phyloP scores from a whole-genome alignment of 495 filamentous ascomycete species.

The Emericellopsis terricola region DNA sequence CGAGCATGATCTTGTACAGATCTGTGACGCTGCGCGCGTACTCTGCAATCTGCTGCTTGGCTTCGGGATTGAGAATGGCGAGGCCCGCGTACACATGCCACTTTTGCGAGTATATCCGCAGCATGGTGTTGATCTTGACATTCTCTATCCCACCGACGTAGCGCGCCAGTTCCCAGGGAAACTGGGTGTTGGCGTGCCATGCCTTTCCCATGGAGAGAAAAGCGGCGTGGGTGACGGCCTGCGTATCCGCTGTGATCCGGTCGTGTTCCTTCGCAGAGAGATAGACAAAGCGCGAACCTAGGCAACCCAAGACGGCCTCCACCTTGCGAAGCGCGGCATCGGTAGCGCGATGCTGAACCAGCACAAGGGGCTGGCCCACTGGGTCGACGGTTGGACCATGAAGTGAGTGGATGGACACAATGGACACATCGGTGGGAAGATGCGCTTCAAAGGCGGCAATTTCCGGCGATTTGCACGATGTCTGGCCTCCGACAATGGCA shows the following conservation, averaged over 20 bases:
- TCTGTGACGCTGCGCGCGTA: constrained; percentile 88
- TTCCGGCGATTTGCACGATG: constrained; percentile 94
- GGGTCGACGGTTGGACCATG: constrained; percentile 86
- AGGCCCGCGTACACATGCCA: constrained; percentile 99
- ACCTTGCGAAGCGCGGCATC: constrained; percentile 60
- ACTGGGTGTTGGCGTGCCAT: constrained; percentile 83
- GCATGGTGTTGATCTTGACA: constrained; percentile 93
- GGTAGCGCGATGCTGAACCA: constrained; percentile 84
- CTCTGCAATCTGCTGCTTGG: constrained; percentile 79
- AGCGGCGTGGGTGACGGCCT: constrained; percentile 92
- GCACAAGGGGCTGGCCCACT: constrained; percentile 69
- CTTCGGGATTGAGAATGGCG: constrained; percentile 86
- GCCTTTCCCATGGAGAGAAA: constrained; percentile 95
- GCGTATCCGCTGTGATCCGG: constrained; percentile 92
- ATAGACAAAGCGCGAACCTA: constrained; percentile 66
- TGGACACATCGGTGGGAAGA: constrained; percentile 76
- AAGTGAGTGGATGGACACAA: constrained; percentile 91
- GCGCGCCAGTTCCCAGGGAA: constrained; percentile 85
- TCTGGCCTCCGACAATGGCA: constrained; percentile 93
- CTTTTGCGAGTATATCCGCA: constrained; percentile 95
- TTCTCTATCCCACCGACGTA: constrained; percentile 97
- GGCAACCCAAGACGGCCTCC: constrained; percentile 59
- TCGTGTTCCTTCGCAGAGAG: constrained; percentile 79
- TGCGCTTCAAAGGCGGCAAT: constrained; percentile 83
- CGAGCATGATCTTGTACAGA: constrained; percentile 89